Base-by-base conservation (phyloP, 129 eudicot genomes). In the Logfia minima region DNA sequence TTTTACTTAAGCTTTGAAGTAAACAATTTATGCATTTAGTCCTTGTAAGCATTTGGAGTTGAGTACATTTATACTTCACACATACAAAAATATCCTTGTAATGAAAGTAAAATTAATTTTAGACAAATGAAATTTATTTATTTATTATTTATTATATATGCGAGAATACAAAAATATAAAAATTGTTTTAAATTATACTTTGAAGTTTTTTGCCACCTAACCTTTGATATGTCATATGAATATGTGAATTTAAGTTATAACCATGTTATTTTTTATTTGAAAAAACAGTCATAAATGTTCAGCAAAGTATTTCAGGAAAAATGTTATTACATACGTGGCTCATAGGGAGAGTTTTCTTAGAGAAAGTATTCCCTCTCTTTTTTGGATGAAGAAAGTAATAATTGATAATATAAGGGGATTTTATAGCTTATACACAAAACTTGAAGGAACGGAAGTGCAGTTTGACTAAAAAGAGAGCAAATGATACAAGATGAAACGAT, bases 341-440 rank as follows among this genome's bases (percentile, higher is more conserved):
- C 29, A 26, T 26, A 26, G 2, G 29, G 2, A 34, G 48, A 41
- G 14, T 9, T 41, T 9, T 41, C 48, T 41, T 4, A 22, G 5
- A 11, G 1, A 19, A 59, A 10, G 28, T 22, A 59, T 14, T 19
- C 66, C 48, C 48, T 41, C 48, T 41, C 13, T 2, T 18, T 31
- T 13, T 19, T 19, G 19, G 34, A n/a, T 6, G 24, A 78, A 34
- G n/a, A 17, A 28, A 41, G 24, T 1, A 16, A 2, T 32, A 2
- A 13, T 60, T 21, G n/a, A 8, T n/a, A 4, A 4, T 8, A 32
- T 6, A 24, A 14, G 9, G 32, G 67, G 23, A 35, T 13, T 10
- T 51, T 73, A 6, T 34, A 11, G 29, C n/a, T 51, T 31, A 79
- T 35, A 52, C 31, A 23, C 60, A 79, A 80, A 65, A 37, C 17